Evolutionary conservation across 2,329 filamentous ascomycete species (phyloP), one percentile per base, ranked within the genome.

Genomic region (Knufia petricola): DNA sequence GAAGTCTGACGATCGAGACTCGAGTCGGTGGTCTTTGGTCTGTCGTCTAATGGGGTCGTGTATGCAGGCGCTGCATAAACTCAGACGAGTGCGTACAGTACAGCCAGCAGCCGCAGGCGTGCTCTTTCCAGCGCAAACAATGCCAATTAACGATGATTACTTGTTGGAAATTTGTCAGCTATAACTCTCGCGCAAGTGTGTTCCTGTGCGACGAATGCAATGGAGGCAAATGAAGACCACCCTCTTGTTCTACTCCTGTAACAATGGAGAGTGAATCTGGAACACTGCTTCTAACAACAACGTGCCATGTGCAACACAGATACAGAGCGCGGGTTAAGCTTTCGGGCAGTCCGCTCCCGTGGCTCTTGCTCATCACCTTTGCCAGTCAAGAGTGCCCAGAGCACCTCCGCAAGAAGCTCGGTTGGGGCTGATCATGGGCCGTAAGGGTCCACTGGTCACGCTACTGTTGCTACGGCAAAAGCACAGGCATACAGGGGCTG

Each of bases 381-480:
- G 9, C 39, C 39, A 42, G 6, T 42, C 4, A 42, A 24, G 28
- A 26, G 21, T 21, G 10, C 13, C 19, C 19, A 3, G 9, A 7
- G 21, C 24, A n/a, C 13, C 8, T n/a, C 39, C 20, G 28, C 4
- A 21, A 23, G 21, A 26, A 42, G 39, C 39, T 42, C 10, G 39
- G 39, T 42, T 36, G 24, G 24, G 21, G 39, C 21, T 20, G 21
- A 28, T 10, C 20, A 28, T n/a, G 12, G 26, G 26, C 26, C 12
- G 12, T 6, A 12, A 28, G 19, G 10, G 3, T 7, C 21, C 10
- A 42, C 13, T n/a, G 6, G 3, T 19, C n/a, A 42, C 21, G 23
- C 21, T 28, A 28, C 12, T 10, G 39, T 42, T 42, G 39, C 39
- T 26, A 42, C 39, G n/a, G 39, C 39, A 42, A 24, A 42, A 24